Base-by-base conservation (phyloP, 441 rosid species). In the Isatis lusitanica region DNA sequence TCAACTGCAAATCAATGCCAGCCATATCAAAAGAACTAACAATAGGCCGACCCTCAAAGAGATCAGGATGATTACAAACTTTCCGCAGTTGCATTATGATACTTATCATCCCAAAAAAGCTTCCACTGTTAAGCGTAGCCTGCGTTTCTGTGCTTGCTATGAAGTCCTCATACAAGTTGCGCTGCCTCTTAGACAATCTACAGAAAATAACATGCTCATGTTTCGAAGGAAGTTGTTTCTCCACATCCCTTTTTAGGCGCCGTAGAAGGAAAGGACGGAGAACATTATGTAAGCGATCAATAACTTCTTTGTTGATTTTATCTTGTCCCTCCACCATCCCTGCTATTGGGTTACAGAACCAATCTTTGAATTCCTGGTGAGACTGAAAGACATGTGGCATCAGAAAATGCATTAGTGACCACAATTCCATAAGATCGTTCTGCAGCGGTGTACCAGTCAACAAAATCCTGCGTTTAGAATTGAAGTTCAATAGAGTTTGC, bases 251-350 rank as follows among this genome's bases (percentile, higher is more conserved):
- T 81, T 96, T 96, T 83, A 96, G 79, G 63, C 99, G 89, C 8
- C 99, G 97, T 40, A 96, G 92, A 79, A 96, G 79, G 81, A 96
- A 96, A 50, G 99, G 99, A 24, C 99, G 98, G 50, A 96, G 98
- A 64, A 96, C 99, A 85, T 96, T 96, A 83, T 96, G 99, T 77
- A 96, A 79, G 66, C 99, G 97, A 85, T 96, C 98, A 80, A 96
- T 83, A 67, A 96, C 98, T 85, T 93, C 99, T 83, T 87, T 96
- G 82, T 94, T 96, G 67, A 96, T 93, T 74, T 81, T 93, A 78
- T 94, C 99, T 82, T 96, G 99, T 58, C 99, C 99, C 75, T 96
- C 98, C 43, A 96, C 98, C 99, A 96, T 96, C 70, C 99, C 99
- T 28, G 99, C 82, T 83, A 96, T 96, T 17, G 99, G 99, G 83